A percentile compares a stretch with the other conserved stretches of the same genome.
Conservation (phyloP, 2,329 filamentous ascomycete genomes). For the Myotisia sp. region DNA sequence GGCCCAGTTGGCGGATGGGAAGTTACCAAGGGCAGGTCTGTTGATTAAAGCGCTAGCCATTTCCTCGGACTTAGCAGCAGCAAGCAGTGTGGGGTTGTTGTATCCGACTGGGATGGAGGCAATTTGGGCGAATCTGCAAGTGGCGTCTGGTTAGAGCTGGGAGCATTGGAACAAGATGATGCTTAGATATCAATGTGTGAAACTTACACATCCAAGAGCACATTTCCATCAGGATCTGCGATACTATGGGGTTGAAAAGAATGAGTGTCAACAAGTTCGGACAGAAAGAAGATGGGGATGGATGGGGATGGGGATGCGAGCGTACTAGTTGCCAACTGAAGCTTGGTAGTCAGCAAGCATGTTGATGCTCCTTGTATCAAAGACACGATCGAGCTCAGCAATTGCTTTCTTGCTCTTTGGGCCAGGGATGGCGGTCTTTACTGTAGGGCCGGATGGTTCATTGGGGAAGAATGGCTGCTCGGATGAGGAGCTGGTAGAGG, state of each 20-base stretch:
- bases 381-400: slow-evolving; percentile 59
- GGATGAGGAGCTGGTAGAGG: slow-evolving; percentile 6
- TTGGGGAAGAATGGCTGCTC: slow-evolving; percentile 43
- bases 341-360: slow-evolving; percentile 64
- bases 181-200: too few relatives aligned
- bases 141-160: not conserved
- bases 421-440: slow-evolving; percentile 54
- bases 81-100: slow-evolving; percentile 66
- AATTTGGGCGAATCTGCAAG: slow-evolving; percentile 64
- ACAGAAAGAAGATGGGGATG: too few relatives aligned
- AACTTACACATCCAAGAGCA: slow-evolving; percentile 37
- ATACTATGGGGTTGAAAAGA: slow-evolving; percentile 26
- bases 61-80: slow-evolving; percentile 57
- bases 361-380: slow-evolving; percentile 75
- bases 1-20: slow-evolving; percentile 74
- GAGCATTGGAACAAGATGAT: not conserved
- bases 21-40: slow-evolving; percentile 79
- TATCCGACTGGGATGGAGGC: slow-evolving; percentile 86
- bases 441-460: slow-evolving; percentile 42
- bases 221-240: slow-evolving; percentile 37
- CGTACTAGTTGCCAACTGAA: slow-evolving; percentile 63
- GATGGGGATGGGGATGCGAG: not conserved
- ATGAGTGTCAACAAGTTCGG: not conserved
- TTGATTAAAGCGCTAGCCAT: slow-evolving; percentile 76
- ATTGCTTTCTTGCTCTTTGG: slow-evolving; percentile 57